phyloP scores from a whole-genome alignment of 345 rosid genomes.

The Citrus sp. region DNA sequence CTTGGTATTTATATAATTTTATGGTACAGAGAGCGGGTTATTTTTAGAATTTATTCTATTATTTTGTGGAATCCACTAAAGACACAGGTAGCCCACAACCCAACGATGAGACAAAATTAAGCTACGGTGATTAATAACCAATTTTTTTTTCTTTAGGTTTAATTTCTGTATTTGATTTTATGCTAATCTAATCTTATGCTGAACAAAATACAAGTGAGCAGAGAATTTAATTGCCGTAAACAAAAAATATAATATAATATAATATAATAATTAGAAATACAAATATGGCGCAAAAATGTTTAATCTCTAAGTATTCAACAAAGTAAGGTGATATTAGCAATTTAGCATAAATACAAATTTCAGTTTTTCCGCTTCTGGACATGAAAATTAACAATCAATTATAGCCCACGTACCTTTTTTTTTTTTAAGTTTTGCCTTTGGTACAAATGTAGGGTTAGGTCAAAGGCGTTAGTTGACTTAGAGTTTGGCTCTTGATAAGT shows the following conservation, averaged over 20 bases:
- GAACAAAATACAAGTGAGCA: no score
- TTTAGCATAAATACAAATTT: no score
- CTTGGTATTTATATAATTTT: slow-evolving; percentile 6
- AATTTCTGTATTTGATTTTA: no score
- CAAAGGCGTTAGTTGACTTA: neutral
- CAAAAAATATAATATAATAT: no score
- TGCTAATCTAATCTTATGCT: no score
- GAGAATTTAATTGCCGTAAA: no score
- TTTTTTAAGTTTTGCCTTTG: neutral
- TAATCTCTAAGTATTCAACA: no score
- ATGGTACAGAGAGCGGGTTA: neutral
- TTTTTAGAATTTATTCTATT: neutral
- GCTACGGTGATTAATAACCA: neutral
- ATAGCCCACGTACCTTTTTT: no score
- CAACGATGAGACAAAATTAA: neutral
- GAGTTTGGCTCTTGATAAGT: neutral
- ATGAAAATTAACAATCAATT: neutral
- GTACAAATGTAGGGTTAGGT: neutral
- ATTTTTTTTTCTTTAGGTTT: neutral
- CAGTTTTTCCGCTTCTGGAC: no score
- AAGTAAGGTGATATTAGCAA: no score
- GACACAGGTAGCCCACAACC: neutral
- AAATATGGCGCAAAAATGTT: no score
- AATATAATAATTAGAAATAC: no score
- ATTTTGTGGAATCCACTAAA: neutral